Evolutionary conservation across 2,329 filamentous ascomycete species (phyloP).

Genomic region (Tolypocladium ophioglossoides): DNA sequence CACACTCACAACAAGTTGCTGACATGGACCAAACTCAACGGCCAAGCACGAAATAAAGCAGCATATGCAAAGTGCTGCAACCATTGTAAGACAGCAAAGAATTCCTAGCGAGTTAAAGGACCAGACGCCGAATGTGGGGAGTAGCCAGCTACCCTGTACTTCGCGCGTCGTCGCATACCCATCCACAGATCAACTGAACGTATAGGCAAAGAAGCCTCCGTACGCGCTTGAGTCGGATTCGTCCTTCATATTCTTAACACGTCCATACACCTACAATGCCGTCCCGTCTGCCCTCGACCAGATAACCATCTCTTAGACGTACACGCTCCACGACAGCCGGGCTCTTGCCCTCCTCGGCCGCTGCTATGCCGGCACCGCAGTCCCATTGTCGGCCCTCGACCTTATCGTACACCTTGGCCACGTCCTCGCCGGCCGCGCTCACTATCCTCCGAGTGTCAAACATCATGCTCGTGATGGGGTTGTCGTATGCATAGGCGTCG

Average conservation of each 20-base stretch:
- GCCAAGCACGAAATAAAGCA: background rate
- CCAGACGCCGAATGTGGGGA: background rate
- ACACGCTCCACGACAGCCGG: constrained; percentile 72
- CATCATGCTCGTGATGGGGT: constrained; percentile 91
- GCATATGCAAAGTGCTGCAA: background rate
- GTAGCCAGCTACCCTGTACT: background rate
- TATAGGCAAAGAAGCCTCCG: no score
- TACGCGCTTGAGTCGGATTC: background rate
- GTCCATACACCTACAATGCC: constrained; percentile 88
- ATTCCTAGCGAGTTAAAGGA: fast-evolving
- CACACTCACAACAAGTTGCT: background rate
- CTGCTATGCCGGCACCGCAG: constrained; percentile 72
- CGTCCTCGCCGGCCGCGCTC: constrained; percentile 78
- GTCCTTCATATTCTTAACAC: constrained; percentile 32
- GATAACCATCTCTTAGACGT: constrained; percentile 84
- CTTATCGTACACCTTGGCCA: constrained; percentile 98
- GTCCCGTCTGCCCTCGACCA: constrained; percentile 81
- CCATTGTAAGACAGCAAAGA: background rate
- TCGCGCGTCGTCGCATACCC: background rate
- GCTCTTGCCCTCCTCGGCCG: constrained; percentile 53
- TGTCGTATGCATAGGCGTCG: constrained; percentile 92
- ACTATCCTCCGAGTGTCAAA: constrained; percentile 89
- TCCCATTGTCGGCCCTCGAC: constrained; percentile 94
- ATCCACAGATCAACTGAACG: no score
- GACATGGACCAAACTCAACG: background rate